Conservation (phyloP, 805 yeast genomes). For the Ogataea naganishii region DNA sequence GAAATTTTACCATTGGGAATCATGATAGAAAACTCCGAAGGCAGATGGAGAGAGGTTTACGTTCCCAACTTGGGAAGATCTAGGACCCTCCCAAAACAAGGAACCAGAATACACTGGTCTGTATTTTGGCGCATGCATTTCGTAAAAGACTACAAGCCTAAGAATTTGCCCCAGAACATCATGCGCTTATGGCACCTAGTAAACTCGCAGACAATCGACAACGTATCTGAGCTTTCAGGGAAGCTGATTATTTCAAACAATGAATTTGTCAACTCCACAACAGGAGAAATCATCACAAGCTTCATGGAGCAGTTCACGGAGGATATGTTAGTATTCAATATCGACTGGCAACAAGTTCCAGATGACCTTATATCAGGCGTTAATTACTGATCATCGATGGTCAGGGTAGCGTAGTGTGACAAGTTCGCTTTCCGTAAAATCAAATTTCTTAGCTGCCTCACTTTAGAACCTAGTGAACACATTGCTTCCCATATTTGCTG, state of each 20-base stretch:
- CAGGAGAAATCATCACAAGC: too few relatives aligned
- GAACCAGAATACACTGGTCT: conserved; percentile 52
- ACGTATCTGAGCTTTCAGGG: too few relatives aligned
- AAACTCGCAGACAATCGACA: too few relatives aligned
- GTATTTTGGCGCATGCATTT: conserved; percentile 45
- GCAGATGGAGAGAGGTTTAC: conserved; percentile 41
- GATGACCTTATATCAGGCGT: too few relatives aligned
- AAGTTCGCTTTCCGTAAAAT: not conserved
- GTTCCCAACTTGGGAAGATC: conserved; percentile 49
- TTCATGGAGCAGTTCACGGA: too few relatives aligned
- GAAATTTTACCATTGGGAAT: conserved; percentile 55
- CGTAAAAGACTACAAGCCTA: conserved; percentile 36
- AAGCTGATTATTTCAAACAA: too few relatives aligned
- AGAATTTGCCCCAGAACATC: conserved; percentile 28
- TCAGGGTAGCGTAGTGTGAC: too few relatives aligned
- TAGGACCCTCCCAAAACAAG: conserved; percentile 35
- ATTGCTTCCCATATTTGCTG: conserved; percentile 28
- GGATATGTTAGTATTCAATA: too few relatives aligned
- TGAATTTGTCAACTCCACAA: too few relatives aligned
- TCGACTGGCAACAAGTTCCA: too few relatives aligned
- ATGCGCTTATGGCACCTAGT: too few relatives aligned
- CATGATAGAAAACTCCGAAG: conserved; percentile 35
- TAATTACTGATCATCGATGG: too few relatives aligned
- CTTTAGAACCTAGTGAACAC: conserved; percentile 9
- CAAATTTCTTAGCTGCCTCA: not conserved